Conservation (phyloP, 2,329 filamentous ascomycete species). For the Pseudogymnoascus sp. region DNA sequence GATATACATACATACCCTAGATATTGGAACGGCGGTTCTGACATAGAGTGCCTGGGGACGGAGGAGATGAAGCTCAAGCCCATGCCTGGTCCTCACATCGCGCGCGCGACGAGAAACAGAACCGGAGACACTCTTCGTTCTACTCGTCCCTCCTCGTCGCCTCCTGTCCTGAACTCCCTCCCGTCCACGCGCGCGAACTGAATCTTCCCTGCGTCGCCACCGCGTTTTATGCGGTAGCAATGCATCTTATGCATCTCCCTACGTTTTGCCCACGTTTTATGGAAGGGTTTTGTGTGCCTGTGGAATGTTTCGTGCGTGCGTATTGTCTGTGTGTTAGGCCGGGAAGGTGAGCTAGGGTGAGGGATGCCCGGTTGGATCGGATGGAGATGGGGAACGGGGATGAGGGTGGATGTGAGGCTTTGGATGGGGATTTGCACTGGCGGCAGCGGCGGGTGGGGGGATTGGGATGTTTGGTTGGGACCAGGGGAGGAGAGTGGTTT, state of each 20-base stretch:
- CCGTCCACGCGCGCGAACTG: not conserved
- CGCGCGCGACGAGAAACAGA: not conserved
- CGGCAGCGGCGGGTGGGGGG: not conserved
- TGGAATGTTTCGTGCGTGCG: not conserved
- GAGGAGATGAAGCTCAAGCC: not conserved
- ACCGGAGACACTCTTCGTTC: not conserved
- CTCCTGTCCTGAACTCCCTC: not conserved
- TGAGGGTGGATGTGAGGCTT: not conserved
- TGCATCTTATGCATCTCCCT: not conserved
- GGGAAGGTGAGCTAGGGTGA: not conserved
- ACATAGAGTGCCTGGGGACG: not conserved
- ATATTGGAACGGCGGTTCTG: not conserved
- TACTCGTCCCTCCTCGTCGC: not conserved
- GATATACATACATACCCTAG: not conserved
- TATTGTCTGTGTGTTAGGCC: not conserved
- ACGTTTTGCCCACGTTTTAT: not conserved
- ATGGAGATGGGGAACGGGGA: not conserved
- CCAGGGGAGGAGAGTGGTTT: not conserved
- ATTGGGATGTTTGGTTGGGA: conserved; percentile 1
- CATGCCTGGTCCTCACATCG: not conserved
- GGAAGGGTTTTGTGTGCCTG: not conserved
- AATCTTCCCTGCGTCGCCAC: not conserved
- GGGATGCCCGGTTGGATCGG: not conserved
- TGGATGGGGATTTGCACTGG: not conserved
- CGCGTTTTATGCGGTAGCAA: not conserved